Percentiles rank a stretch among this genome's conserved stretches.
Conservation (phyloP, 805 yeast species). For the Torulaspora indica region DNA sequence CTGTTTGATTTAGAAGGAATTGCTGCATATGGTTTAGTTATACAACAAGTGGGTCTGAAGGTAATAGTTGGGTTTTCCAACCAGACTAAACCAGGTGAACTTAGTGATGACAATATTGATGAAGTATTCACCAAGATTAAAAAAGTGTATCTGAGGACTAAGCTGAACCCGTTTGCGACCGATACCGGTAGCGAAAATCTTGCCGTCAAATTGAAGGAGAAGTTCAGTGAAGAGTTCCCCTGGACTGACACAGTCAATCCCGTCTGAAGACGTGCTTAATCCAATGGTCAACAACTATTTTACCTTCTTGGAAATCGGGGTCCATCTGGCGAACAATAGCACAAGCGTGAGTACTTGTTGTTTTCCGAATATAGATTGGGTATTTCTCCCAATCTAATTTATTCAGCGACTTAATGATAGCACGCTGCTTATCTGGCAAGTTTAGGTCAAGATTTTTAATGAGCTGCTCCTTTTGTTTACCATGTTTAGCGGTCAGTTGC, state of each 20-base stretch:
- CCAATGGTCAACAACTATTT: slow-evolving; percentile 61
- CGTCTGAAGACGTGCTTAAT: slow-evolving; percentile 41
- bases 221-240: slow-evolving; percentile 15
- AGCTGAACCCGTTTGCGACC: slow-evolving; percentile 28
- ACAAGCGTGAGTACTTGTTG: slow-evolving; percentile 74
- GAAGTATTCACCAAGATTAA: slow-evolving; percentile 25
- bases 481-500: slow-evolving; percentile 13
- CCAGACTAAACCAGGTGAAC: slow-evolving; percentile 11
- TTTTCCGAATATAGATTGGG: slow-evolving; percentile 62
- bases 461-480: slow-evolving; percentile 8
- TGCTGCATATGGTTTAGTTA: slow-evolving; percentile 29
- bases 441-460: slow-evolving; percentile 18
- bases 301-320: slow-evolving; percentile 62
- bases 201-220: slow-evolving; percentile 16
- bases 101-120: slow-evolving; percentile 10
- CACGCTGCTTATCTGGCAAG: slow-evolving; percentile 39
- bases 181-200: slow-evolving; percentile 13
- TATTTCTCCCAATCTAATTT: slow-evolving; percentile 60
- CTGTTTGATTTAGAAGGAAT: slow-evolving; percentile 32
- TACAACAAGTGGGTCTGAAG: slow-evolving; percentile 31
- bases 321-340: slow-evolving; percentile 63
- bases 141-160: slow-evolving; percentile 24
- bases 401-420: slow-evolving; percentile 56
- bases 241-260: slow-evolving; percentile 1
- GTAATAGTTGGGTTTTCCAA: slow-evolving; percentile 28